Percentiles rank a stretch among this genome's conserved stretches.
phyloP scores from a whole-genome alignment of 1,284 basidiomycete species.

The Boletus sp. region DNA sequence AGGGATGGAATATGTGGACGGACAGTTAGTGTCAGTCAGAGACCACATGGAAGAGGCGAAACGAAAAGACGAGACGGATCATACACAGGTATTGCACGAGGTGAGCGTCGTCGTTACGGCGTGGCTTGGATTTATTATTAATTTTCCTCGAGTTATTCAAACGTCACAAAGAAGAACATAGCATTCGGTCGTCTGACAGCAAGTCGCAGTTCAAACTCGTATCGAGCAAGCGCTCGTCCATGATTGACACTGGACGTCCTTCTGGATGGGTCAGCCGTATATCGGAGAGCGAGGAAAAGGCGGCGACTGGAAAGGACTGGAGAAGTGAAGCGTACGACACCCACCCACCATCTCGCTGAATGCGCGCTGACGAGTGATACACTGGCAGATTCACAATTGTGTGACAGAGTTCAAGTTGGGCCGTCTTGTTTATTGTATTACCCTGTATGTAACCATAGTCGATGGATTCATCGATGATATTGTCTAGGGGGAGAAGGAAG shows the following conservation, averaged over 20 bases:
- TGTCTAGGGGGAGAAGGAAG: neutral
- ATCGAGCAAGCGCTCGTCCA: slow-evolving; percentile 61
- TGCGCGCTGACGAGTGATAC: slow-evolving; percentile 3
- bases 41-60: slow-evolving; percentile 77
- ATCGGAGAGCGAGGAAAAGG: slow-evolving; percentile 60
- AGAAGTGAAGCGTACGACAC: slow-evolving; percentile 61
- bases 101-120: slow-evolving; percentile 39
- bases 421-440: neutral
- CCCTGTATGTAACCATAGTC: neutral
- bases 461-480: neutral
- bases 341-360: neutral
- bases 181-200: slow-evolving; percentile 46
- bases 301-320: slow-evolving; percentile 61
- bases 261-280: slow-evolving; percentile 72
- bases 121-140: slow-evolving; percentile 1
- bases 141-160: slow-evolving; percentile 54
- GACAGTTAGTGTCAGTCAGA: slow-evolving; percentile 81
- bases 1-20: slow-evolving; percentile 85
- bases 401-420: neutral
- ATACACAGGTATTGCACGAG: slow-evolving; percentile 69
- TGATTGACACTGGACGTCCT: slow-evolving; percentile 68
- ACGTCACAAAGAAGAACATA: slow-evolving; percentile 57
- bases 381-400: slow-evolving; percentile 23
- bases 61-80: slow-evolving; percentile 51
- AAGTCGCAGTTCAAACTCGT: slow-evolving; percentile 76